Evolutionary conservation across 495 filamentous ascomycete genomes (phyloP), one percentile per base, ranked within the genome.

Genomic region (Xylaria longipes): DNA sequence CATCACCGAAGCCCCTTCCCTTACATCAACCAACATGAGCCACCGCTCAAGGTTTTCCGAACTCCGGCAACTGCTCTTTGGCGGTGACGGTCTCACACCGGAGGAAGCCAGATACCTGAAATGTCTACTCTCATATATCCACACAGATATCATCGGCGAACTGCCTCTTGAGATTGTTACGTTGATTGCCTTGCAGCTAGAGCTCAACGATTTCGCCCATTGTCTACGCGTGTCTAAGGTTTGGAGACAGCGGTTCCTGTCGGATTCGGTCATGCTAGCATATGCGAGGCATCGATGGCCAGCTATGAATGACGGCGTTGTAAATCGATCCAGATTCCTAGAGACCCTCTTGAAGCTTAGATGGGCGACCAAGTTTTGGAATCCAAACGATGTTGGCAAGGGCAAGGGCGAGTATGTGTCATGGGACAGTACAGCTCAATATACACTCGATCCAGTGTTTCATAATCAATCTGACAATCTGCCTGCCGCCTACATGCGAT

Each of bases 111-210:
- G 76, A 4, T 77, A 78, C 56, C 27, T 83, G 5, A 74, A 65
- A 39, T 41, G 72, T 14, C 69, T 80, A 54, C 71, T 83, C 29
- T 62, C 70, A 1, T 33, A 46, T 17, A 2, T 71, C 62, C 69
- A 60, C 15, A 64, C 66, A 43, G 80, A 83, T 68, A 73, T 81
- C 29, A 56, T 82, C 29, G 33, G 69, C 63, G 65, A 71, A 22
- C 71, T 83, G 54, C 82, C 82, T 9, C 37, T 76, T 1, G 82
- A 84, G 68, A 50, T 84, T 6, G 75, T 75, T 3, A n/a, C 64
- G 2, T 65, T 76, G 35, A 66, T 84, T 48, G 77, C 76, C 6
- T 31, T 62, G 22, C 41, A 78, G 12, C 33, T 84, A 7, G 68
- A 75, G n/a, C 22, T 68, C 15, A 57, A 29, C 12, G 72, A 79